phyloP scores from a whole-genome alignment of 2,329 filamentous ascomycete genomes.

The Hymenoscyphus fraxineus region DNA sequence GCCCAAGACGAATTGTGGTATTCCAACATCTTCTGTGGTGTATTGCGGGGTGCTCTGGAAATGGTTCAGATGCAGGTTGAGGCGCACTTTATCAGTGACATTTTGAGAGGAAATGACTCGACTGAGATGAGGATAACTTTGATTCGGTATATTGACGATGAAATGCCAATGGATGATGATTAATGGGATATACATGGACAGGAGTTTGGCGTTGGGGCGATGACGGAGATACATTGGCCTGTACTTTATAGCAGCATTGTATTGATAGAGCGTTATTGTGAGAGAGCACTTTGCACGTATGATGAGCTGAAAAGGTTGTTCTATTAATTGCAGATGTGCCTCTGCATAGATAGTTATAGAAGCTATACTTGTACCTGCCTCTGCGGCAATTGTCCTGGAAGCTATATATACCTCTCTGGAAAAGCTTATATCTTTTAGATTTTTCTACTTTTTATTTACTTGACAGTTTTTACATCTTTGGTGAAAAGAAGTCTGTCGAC shows the following conservation, averaged over 20 bases:
- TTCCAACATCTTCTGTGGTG: constrained; percentile 93
- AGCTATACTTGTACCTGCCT: too few species aligned
- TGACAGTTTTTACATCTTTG: too few species aligned
- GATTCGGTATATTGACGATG: constrained; percentile 93
- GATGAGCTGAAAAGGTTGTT: background rate
- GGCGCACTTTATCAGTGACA: constrained; percentile 91
- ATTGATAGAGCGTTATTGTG: background rate
- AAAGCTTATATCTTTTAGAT: too few species aligned
- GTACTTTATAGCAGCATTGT: background rate
- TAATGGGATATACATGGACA: constrained; percentile 39
- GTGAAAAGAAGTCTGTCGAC: too few species aligned
- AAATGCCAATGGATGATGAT: constrained; percentile 94
- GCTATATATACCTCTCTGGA: too few species aligned
- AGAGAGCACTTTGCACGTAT: too few species aligned
- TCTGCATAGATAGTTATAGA: too few species aligned
- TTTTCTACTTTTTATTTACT: too few species aligned
- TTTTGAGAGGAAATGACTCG: constrained; percentile 87
- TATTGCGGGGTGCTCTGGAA: constrained; percentile 84
- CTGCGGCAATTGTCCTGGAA: too few species aligned
- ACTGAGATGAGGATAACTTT: constrained; percentile 95
- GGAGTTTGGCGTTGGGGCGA: constrained; percentile 21
- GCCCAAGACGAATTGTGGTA: constrained; percentile 98
- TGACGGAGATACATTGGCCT: background rate
- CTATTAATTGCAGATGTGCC: background rate
- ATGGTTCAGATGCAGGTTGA: constrained; percentile 99